Conservation (phyloP, 2,329 filamentous ascomycete genomes). For the Fonsecaea erecta region DNA sequence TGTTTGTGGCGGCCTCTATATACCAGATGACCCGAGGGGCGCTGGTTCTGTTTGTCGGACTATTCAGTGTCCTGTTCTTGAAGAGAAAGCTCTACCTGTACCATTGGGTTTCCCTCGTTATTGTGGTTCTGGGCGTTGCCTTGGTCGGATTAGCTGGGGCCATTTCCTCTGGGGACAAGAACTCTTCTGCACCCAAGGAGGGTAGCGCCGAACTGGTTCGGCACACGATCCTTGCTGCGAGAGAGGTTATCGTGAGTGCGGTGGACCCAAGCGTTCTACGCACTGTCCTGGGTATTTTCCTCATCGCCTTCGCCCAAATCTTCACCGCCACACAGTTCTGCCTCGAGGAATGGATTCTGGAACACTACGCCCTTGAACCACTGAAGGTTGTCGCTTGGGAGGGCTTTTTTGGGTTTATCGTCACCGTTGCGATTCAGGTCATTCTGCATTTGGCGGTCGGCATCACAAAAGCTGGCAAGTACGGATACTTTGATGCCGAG, state of each 20-base stretch:
- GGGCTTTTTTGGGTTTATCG: constrained; percentile 83
- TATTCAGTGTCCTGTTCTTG: constrained; percentile 93
- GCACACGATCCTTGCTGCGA: constrained; percentile 41
- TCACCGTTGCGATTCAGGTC: constrained; percentile 79
- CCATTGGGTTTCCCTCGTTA: constrained; percentile 87
- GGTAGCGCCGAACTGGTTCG: constrained; percentile 40
- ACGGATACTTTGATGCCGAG: constrained; percentile 87
- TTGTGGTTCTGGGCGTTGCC: constrained; percentile 86
- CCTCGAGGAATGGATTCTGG: constrained; percentile 89
- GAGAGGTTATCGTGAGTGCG: constrained; percentile 49
- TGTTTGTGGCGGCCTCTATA: constrained; percentile 93
- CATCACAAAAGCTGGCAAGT: constrained; percentile 70
- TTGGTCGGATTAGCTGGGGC: constrained; percentile 88
- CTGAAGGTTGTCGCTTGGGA: constrained; percentile 96
- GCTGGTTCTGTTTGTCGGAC: constrained; percentile 89
- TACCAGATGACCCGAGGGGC: constrained; percentile 99
- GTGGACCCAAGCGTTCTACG: constrained; percentile 63
- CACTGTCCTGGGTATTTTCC: constrained; percentile 79
- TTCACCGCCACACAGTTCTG: constrained; percentile 98
- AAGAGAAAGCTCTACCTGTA: constrained; percentile 78
- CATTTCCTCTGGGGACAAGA: constrained; percentile 66
- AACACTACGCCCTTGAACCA: constrained; percentile 77
- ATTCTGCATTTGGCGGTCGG: constrained; percentile 79
- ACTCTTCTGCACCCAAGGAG: constrained; percentile 40
- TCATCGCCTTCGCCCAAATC: constrained; percentile 93